Base-by-base conservation (phyloP, 768 basidiomycete species). In the Neoboletus brunneissimus region DNA sequence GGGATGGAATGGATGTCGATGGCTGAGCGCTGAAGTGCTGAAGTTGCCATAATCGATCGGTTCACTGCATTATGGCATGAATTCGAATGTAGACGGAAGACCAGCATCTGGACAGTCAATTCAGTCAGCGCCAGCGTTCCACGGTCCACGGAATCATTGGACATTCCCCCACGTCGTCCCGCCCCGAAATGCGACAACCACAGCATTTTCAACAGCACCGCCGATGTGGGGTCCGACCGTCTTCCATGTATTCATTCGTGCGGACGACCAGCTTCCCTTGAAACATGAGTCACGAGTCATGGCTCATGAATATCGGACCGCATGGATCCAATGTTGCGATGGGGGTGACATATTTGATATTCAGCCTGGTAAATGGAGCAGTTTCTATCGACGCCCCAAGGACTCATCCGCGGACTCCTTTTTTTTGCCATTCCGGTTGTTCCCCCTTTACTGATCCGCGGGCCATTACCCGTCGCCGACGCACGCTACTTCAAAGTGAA, bases 211-310 rank as follows among this genome's bases (percentile, higher is more conserved):
- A 68, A 76, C 52, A 62, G 68, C 2, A 59, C 71, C 20, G 73
- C 80, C 58, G 79, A 84, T 58, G 68, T 65, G 4, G 8, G 78
- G 76, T 31, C 73, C 71, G 10, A 78, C 76, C 1, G 76, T 73
- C 29, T 84, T 81, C 68, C 79, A 83, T 58, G 79, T 82, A 49
- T 80, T 79, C 11, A 72, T 85, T 55, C 70, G 71, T 48, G 54
- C 65, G 43, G 77, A 83, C 57, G 59, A 73, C 16, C 45, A 45
- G n/a, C 65, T 63, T 23, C 79, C 79, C 13, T 65, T 86, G 61
- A n/a, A 83, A 84, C 62, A 86, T 54, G 84, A 86, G 34, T 15
- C 34, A n/a, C n/a, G n/a, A n/a, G n/a, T n/a, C n/a, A n/a, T n/a
- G n/a, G n/a, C n/a, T n/a, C n/a, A 11, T 15, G 34, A 1, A 62